These are phyloP conservation scores for Lactarius tabidus DNA, from an alignment of 768 basidiomycete genomes.

Conservation along the genomic window DNA sequence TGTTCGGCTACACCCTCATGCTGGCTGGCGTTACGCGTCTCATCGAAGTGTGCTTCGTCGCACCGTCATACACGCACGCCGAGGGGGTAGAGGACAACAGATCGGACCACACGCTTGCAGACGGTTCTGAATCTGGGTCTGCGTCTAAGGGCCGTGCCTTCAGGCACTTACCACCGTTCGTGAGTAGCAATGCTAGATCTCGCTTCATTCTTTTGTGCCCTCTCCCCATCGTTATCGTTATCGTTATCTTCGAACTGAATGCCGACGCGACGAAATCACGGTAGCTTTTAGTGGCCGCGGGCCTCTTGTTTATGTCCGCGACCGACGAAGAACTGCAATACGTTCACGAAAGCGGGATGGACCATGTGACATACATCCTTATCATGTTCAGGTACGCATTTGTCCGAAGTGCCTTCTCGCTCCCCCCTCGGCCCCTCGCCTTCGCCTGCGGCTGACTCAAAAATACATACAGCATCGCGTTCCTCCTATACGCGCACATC, in stretches of 20 bases:
- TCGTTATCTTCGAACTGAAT: conserved; percentile 29
- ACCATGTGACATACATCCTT: conserved; percentile 86
- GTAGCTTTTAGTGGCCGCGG: conserved; percentile 34
- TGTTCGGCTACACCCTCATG: conserved; percentile 86
- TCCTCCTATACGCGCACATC: conserved; percentile 72
- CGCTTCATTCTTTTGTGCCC: background rate
- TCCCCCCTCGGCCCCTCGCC: background rate
- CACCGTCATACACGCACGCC: conserved; percentile 35
- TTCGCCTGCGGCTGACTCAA: background rate
- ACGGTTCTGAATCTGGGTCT: conserved; percentile 32
- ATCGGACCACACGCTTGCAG: conserved; percentile 67
- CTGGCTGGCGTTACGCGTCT: conserved; percentile 76
- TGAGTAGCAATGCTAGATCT: conserved; percentile 42
- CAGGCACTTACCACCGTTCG: conserved; percentile 85
- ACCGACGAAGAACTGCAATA: conserved; percentile 86
- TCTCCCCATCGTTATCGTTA: background rate
- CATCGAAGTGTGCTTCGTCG: conserved; percentile 80
- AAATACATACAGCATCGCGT: conserved; percentile 67
- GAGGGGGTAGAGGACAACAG: conserved; percentile 45
- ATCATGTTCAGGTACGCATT: conserved; percentile 69
- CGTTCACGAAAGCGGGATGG: conserved; percentile 70
- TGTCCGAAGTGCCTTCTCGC: conserved; percentile 6
- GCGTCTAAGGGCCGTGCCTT: conserved; percentile 49
- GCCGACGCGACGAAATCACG: conserved; percentile 70
- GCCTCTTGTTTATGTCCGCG: conserved; percentile 85